A percentile compares a stretch with the other conserved stretches of the same genome.
These are phyloP conservation scores for Sporisorium graminicola DNA, from an alignment of 1,284 basidiomycete species.

Conservation along the genomic window DNA sequence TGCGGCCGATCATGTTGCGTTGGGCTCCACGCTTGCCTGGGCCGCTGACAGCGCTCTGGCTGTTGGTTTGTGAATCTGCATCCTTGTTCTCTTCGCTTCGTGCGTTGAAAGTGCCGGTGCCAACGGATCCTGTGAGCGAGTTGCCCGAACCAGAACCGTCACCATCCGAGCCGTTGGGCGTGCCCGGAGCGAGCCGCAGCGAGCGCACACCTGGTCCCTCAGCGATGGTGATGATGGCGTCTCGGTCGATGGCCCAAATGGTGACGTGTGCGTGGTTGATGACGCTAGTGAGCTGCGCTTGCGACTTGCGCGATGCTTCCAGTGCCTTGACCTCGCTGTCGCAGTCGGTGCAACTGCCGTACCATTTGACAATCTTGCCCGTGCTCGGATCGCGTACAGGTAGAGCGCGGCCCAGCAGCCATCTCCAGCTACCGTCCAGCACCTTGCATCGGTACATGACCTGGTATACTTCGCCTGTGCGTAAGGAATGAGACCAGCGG, in stretches of 20 bases:
- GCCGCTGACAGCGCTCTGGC: conserved; percentile 49
- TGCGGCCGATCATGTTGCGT: conserved; percentile 58
- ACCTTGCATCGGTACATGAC: conserved; percentile 67
- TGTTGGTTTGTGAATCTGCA: conserved; percentile 51
- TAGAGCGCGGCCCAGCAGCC: conserved; percentile 67
- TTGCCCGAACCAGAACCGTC: conserved; percentile 45
- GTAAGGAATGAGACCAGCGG: conserved; percentile 68
- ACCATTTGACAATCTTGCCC: conserved; percentile 68
- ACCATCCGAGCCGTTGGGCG: conserved; percentile 55
- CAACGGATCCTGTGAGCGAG: conserved; percentile 39
- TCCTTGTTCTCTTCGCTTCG: conserved; percentile 47
- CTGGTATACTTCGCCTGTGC: conserved; percentile 69
- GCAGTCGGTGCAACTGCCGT: conserved; percentile 68
- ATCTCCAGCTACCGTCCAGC: conserved; percentile 65
- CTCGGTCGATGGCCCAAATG: conserved; percentile 63
- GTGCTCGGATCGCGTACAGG: conserved; percentile 58
- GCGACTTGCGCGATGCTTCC: conserved; percentile 57
- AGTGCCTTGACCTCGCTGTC: conserved; percentile 65
- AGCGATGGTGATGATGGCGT: conserved; percentile 61
- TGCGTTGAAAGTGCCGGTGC: conserved; percentile 12
- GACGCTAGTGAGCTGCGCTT: conserved; percentile 62
- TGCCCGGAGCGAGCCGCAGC: conserved; percentile 59
- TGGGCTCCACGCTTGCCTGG: conserved; percentile 39
- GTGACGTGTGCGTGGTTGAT: conserved; percentile 67
- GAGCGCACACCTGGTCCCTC: conserved; percentile 64